Percentiles rank a stretch among this genome's conserved stretches.
These are phyloP conservation scores for Gossypium mustelinum DNA, from an alignment of 345 rosid genomes.

Conservation along the genomic window DNA sequence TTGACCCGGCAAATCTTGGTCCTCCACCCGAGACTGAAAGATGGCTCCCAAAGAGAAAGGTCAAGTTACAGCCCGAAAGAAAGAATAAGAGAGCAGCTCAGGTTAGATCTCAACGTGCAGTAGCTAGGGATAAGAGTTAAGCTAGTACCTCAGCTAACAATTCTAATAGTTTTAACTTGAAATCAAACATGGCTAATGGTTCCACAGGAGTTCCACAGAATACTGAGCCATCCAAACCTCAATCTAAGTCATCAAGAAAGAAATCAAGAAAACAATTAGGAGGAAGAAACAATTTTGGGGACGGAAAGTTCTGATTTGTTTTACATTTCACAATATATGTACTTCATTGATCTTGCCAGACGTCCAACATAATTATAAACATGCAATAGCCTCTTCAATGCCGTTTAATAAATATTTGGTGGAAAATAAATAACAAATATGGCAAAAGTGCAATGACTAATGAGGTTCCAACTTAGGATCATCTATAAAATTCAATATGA, in stretches of 20 bases:
- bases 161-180: constrained; percentile 32
- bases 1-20: constrained; percentile 89
- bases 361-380: neutral
- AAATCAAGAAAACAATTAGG: constrained; percentile 63
- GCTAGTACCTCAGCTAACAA: constrained; percentile 32
- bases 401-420: neutral
- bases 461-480: neutral
- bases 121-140: constrained; percentile 65
- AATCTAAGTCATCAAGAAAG: constrained; percentile 86
- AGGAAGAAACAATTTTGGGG: neutral
- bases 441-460: neutral
- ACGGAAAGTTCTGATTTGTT: neutral
- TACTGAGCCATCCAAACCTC: constrained; percentile 51
- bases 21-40: constrained; percentile 97
- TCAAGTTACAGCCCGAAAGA: constrained; percentile 90
- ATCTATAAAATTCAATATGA: constrained; percentile 2
- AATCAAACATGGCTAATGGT: constrained; percentile 36
- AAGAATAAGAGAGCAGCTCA: constrained; percentile 94
- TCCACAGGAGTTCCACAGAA: constrained; percentile 44
- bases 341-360: neutral
- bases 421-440: neutral
- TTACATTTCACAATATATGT: neutral
- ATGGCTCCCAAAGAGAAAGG: constrained; percentile 96
- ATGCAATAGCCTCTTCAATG: neutral
- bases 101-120: constrained; percentile 90